Base-by-base conservation (phyloP, 441 rosid species). In the Populus hybrid region DNA sequence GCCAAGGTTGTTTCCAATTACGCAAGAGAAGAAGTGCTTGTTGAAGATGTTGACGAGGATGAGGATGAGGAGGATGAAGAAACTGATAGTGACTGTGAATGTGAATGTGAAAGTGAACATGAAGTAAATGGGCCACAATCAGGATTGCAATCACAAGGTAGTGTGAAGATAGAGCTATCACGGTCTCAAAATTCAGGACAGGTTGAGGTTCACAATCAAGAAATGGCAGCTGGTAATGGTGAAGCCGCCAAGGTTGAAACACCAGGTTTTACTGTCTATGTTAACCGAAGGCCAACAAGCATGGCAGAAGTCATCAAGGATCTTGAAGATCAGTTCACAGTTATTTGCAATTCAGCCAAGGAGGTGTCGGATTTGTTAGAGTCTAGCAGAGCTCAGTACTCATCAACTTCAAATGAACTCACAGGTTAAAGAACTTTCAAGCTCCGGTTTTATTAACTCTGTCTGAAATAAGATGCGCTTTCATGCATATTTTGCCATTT, bases 261-360 rank as follows among this genome's bases (percentile, higher is more conserved):
- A 10, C 95, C 93, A 0, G 99, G 98, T 31, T 96, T 91, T 87
- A 93, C 98, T 2, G 98, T 93, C 45, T 94, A 92, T 83, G 98
- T 94, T 68, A 94, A 96, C 82, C 86, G 86, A 40, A 94, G 97
- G 80, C 98, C 98, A 77, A 96, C 98, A 14, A 96, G 92, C 83
- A 92, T 96, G 97, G 85, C 92, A 65, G 98, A 96, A 85, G 98
- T 93, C 70, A 86, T 96, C 79, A 93, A 89, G 84, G 99, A 96
- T 83, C 95, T 96, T 65, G 97, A 93, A 80, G 88, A 89, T 65
- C 98, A 91, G 82, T 96, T 94, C 84, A 82, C 69, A n/a, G 77
- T 83, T 12, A 89, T 89, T 77, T 94, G 95, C 61, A 79, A 85
- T 40, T 87, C 90, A 63, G 98, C 98, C 69, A 92, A 84, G 40